phyloP scores from a whole-genome alignment of 331 rosid species.

The Spiraea crenata region DNA sequence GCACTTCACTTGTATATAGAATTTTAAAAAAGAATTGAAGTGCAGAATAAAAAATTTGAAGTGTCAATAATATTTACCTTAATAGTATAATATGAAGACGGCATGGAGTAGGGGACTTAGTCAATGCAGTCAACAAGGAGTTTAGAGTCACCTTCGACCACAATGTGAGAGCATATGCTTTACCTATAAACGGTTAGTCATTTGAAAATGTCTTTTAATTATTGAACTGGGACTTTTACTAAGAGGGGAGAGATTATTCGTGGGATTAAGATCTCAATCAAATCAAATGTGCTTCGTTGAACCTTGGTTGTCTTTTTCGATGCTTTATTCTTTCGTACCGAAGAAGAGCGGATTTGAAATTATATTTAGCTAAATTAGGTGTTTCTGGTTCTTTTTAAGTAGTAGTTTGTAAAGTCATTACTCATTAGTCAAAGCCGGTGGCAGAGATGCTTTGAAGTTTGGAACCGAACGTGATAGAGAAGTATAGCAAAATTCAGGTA shows the following conservation, averaged over 20 bases:
- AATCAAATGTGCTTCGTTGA: background rate
- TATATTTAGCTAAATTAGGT: background rate
- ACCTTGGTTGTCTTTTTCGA: background rate
- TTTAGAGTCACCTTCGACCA: no score
- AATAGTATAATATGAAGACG: no score
- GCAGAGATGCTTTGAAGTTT: slow-evolving; percentile 38
- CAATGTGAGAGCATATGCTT: no score
- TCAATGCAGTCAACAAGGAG: no score
- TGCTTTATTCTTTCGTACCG: background rate
- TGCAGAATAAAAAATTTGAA: no score
- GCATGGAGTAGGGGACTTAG: no score
- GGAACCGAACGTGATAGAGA: slow-evolving; percentile 33
- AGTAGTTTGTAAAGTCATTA: background rate
- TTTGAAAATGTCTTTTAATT: background rate
- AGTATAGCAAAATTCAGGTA: slow-evolving; percentile 18
- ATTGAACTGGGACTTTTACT: background rate
- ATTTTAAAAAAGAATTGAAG: no score
- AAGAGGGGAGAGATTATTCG: background rate
- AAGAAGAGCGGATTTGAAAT: background rate
- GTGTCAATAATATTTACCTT: no score
- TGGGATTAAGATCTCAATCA: slow-evolving; percentile 6
- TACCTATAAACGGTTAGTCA: no score
- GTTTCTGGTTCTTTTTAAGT: slow-evolving; percentile 21
- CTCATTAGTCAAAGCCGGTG: slow-evolving; percentile 45
- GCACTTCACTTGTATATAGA: no score